Evolutionary conservation across 176 grass and related monocot species (phyloP).

Genomic region (Avena insularis): DNA sequence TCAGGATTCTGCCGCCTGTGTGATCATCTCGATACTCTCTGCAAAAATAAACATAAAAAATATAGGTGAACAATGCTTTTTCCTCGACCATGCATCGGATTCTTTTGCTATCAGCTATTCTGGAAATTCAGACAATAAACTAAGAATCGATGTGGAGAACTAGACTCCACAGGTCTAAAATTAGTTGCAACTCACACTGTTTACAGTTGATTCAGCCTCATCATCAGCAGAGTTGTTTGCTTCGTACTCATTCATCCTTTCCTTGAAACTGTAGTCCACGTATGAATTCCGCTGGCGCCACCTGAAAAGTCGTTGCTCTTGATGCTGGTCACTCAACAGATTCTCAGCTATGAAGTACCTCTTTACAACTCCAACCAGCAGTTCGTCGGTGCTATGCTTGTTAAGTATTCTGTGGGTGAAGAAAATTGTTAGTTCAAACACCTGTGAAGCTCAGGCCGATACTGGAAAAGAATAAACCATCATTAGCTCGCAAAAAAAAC

Average conservation of each 20-base stretch:
- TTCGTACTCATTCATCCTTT: conserved; percentile 48
- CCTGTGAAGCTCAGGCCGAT: background rate
- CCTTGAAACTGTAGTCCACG: conserved; percentile 43
- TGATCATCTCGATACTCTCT: conserved; percentile 46
- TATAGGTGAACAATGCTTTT: background rate
- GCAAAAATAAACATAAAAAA: background rate
- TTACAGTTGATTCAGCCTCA: conserved; percentile 16
- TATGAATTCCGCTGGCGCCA: conserved; percentile 68
- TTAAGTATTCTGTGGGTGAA: conserved; percentile 59
- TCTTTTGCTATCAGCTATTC: background rate
- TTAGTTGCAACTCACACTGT: conserved; percentile 33
- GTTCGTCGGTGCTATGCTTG: conserved; percentile 60
- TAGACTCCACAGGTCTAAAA: conserved; percentile 15
- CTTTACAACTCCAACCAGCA: conserved; percentile 51
- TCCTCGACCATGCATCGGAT: background rate
- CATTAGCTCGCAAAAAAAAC: conserved; percentile 1
- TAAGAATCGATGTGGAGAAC: background rate
- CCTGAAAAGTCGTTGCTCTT: conserved; percentile 62
- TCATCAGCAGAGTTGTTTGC: background rate
- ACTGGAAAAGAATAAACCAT: background rate
- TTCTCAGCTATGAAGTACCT: conserved; percentile 75
- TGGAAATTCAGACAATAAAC: background rate
- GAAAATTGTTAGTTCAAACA: conserved; percentile 20
- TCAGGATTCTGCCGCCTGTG: conserved; percentile 17
- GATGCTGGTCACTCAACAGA: conserved; percentile 78